These are phyloP conservation scores for Triangularia verruculosa DNA, from an alignment of 2,329 filamentous ascomycete species.

Conservation along the genomic window DNA sequence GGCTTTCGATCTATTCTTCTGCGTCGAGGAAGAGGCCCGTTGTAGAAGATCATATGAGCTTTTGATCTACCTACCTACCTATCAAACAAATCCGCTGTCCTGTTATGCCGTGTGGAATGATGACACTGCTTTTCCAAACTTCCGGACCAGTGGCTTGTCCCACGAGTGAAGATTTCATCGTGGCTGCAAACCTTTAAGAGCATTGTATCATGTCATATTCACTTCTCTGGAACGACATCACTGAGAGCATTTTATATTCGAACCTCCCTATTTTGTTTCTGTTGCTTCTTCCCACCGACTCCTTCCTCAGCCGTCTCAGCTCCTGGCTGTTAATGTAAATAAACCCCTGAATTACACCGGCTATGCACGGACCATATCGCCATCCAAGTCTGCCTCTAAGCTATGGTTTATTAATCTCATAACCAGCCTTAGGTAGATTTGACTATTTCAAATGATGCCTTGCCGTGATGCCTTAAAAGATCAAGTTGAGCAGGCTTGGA, in stretches of 20 bases:
- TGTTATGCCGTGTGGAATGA: no score
- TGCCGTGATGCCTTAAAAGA: background rate
- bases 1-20: no score
- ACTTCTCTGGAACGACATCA: background rate
- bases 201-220: background rate
- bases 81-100: no score
- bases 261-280: background rate
- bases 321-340: background rate
- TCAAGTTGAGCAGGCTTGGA: background rate
- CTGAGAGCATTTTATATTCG: background rate
- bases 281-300: background rate
- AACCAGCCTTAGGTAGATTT: background rate
- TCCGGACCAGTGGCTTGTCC: background rate
- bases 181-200: background rate
- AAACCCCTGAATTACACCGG: background rate
- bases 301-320: background rate
- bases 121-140: background rate
- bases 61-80: no score
- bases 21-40: background rate
- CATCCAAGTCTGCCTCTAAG: background rate
- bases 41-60: no score
- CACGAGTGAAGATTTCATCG: background rate
- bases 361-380: background rate
- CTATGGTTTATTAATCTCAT: background rate
- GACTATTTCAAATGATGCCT: background rate